These are phyloP conservation scores for Alternaria sp. DNA, from an alignment of 2,329 filamentous ascomycete genomes.

Conservation along the genomic window DNA sequence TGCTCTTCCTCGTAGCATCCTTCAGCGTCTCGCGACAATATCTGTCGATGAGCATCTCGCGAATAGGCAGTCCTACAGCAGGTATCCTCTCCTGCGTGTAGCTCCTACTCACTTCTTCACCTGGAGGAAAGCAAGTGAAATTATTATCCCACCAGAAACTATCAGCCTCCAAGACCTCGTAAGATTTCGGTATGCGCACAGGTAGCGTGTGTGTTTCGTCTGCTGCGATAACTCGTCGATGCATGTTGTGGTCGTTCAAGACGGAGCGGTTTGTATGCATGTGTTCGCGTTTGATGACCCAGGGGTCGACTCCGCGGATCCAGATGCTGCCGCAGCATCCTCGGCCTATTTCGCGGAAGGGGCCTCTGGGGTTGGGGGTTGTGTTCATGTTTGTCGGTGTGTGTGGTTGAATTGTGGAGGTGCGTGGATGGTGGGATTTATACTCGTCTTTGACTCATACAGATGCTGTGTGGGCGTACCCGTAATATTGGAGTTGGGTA, in stretches of 20 bases:
- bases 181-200: not conserved
- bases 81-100: not conserved
- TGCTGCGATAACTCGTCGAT: not conserved
- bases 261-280: constrained; percentile 13
- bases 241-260: constrained; percentile 10
- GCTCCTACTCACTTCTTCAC: not conserved
- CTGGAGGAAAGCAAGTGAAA: not conserved
- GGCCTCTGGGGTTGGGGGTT: not conserved
- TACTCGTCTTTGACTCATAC: not conserved
- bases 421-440: not conserved
- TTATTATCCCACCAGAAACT: not conserved
- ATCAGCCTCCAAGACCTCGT: not conserved
- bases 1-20: not conserved
- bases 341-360: constrained; percentile 14
- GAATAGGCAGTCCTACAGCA: not conserved
- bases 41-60: not conserved
- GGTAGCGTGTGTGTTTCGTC: fast-evolving
- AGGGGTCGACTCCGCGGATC: not conserved
- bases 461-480: not conserved
- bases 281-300: constrained; percentile 16
- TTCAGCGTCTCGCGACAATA: not conserved
- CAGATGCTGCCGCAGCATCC: constrained; percentile 23
- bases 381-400: not conserved
- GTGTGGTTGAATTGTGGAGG: not conserved
- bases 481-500: not conserved